A percentile compares a stretch with the other conserved stretches of the same genome.
These are phyloP conservation scores for Dispira parvispora DNA, from an alignment of 192 early-diverging fungal genomes.

Conservation along the genomic window DNA sequence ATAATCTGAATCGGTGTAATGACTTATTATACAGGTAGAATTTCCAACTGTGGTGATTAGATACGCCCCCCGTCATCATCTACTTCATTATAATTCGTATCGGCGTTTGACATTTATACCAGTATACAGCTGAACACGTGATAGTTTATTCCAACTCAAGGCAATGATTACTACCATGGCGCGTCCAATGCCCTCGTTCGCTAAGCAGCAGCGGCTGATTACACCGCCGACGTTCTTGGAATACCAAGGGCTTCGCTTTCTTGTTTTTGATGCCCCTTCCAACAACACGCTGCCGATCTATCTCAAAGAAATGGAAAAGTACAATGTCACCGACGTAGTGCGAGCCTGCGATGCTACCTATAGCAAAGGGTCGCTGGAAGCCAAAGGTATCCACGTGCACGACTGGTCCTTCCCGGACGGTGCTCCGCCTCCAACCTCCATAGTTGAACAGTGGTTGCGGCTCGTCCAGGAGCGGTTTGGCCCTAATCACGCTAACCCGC, in stretches of 20 bases:
- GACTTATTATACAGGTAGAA: too few relatives aligned
- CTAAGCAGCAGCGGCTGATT: slow-evolving; percentile 1
- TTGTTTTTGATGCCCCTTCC: slow-evolving; percentile 90
- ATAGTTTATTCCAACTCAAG: neutral
- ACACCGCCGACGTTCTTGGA: slow-evolving; percentile 3
- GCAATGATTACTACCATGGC: slow-evolving; percentile 3
- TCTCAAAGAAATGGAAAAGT: slow-evolving; percentile 50
- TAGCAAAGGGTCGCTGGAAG: slow-evolving; percentile 34
- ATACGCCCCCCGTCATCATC: neutral
- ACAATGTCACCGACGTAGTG: slow-evolving; percentile 73
- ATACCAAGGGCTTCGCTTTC: slow-evolving; percentile 41
- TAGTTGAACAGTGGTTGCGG: slow-evolving; percentile 42
- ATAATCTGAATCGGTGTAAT: too few relatives aligned
- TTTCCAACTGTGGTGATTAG: neutral
- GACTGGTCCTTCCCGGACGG: neutral
- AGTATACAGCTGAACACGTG: neutral
- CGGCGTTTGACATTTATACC: neutral
- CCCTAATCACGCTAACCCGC: slow-evolving; percentile 12
- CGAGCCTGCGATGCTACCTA: slow-evolving; percentile 89
- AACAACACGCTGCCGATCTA: slow-evolving; percentile 61
- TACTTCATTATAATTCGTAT: neutral
- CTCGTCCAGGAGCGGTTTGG: slow-evolving; percentile 34
- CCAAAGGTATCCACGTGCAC: slow-evolving; percentile 55
- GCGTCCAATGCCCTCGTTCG: neutral
- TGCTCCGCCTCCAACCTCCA: slow-evolving; percentile 23